Base-by-base conservation (phyloP, 2,329 filamentous ascomycete species). In the Calonectria crousiana region DNA sequence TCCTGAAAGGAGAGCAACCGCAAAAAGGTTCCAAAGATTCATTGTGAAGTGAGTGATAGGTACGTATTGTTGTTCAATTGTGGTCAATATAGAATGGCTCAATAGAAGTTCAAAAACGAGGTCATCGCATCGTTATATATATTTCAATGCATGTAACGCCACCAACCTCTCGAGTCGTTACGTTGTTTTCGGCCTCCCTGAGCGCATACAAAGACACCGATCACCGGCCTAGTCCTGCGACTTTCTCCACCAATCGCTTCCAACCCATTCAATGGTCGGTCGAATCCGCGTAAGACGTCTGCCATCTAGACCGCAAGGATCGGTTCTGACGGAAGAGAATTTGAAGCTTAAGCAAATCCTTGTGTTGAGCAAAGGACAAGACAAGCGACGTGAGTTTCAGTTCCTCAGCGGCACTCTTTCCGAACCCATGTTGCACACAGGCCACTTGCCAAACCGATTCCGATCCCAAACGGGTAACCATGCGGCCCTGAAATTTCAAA, bases 401-500 rank as follows among this genome's bases (percentile, higher is more conserved):
- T 11, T 18, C n/a, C n/a, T 26, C 56, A 16, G 56, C 23, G 56
- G 34, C 56, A 60, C 20, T 18, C 3, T 9, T 5, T 38, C 56
- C 56, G 56, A 20, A 9, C 34, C 13, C 56, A 60, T 26, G 20
- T n/a, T 60, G 10, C 56, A 14, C 56, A 41, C n/a, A 41, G 56
- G 14, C 30, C 56, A 38, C 56, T 60, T 9, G 26, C 34, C 41
- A 26, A 20, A 14, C 38, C 18, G 56, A 60, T 60, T 60, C 56
- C 56, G 56, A 10, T 60, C 56, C 56, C 4, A 60, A 60, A 38
- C 13, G 13, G 56, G 56, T 18, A 41, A 60, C 14, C 56, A 60
- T 23, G 56, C 56, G 56, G 38, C 56, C 56, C 56, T 41, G n/a
- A 60, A 60, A 60, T 41, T 60, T 60, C n/a, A 26, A 26, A 60